Percentiles rank a stretch among this genome's conserved stretches.
Evolutionary conservation across 139 green algal species (phyloP).

Genomic region (Eudorina sp.): DNA sequence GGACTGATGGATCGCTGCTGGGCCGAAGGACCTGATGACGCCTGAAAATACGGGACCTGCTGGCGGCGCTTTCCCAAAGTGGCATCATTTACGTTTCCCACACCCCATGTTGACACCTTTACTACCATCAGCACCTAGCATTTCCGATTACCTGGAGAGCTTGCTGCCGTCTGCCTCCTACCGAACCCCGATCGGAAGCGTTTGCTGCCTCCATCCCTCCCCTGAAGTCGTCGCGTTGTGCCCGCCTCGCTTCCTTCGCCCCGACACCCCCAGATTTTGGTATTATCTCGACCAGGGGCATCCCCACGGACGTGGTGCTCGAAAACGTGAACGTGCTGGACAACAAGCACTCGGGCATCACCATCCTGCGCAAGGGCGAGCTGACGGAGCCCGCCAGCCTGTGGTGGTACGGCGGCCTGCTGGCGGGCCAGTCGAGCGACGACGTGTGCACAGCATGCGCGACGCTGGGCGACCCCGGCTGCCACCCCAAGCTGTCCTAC

Average conservation of each 20-base stretch:
- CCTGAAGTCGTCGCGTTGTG: no score
- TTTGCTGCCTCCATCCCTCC: no score
- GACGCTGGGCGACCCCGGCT: conserved; percentile 43
- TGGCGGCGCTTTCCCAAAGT: no score
- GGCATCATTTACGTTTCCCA: no score
- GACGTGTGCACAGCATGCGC: conserved; percentile 60
- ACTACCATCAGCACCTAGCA: no score
- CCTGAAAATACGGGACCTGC: no score
- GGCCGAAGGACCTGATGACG: no score
- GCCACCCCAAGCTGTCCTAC: conserved; percentile 55
- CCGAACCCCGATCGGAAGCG: no score
- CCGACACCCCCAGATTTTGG: conserved; percentile 76
- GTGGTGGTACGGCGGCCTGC: conserved; percentile 47
- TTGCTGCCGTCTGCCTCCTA: no score
- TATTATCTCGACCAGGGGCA: conserved; percentile 64
- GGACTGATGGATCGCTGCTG: not conserved
- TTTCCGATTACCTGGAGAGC: no score
- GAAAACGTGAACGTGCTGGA: conserved; percentile 59
- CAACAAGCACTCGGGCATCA: conserved; percentile 64
- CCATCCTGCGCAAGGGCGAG: conserved; percentile 48
- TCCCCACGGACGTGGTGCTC: conserved; percentile 56
- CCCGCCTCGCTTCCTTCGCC: no score
- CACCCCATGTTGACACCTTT: no score
- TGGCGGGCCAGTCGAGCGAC: conserved; percentile 52
- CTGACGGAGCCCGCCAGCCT: conserved; percentile 5